Percentiles rank a stretch among this genome's conserved stretches.
Conservation (phyloP, 75 land plant species). For the Pinus taeda region DNA sequence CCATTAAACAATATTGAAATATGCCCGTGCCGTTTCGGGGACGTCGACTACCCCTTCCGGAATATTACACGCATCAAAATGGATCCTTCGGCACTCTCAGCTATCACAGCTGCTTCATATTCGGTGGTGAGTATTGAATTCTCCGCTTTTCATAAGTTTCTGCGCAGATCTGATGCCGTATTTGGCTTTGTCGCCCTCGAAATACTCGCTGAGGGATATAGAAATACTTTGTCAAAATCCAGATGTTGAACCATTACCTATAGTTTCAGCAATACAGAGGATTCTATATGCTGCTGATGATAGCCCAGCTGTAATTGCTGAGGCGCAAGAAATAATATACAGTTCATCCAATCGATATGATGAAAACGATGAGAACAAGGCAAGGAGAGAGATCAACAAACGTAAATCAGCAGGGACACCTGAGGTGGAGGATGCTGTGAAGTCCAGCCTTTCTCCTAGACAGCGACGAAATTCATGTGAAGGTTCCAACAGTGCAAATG, state of each 20-base stretch:
- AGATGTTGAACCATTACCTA: slow-evolving; percentile 51
- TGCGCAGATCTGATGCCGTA: too few species aligned
- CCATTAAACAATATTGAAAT: too few species aligned
- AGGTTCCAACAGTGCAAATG: too few species aligned
- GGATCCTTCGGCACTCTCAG: too few species aligned
- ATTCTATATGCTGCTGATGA: slow-evolving; percentile 84
- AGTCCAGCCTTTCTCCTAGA: slow-evolving; percentile 41
- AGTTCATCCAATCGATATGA: background rate
- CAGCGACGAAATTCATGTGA: slow-evolving; percentile 2
- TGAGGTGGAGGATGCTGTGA: slow-evolving; percentile 51
- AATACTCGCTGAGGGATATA: slow-evolving; percentile 76
- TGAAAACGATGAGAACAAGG: slow-evolving; percentile 11
- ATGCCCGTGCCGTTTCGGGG: too few species aligned
- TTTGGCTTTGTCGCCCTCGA: too few species aligned
- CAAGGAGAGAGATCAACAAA: slow-evolving; percentile 22
- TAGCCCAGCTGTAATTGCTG: slow-evolving; percentile 55
- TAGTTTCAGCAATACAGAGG: slow-evolving; percentile 69
- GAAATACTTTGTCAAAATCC: slow-evolving; percentile 86
- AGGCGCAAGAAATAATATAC: slow-evolving; percentile 59
- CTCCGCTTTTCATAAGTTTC: too few species aligned
- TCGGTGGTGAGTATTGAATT: too few species aligned
- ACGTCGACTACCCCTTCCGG: too few species aligned
- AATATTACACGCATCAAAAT: too few species aligned
- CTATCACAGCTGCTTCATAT: too few species aligned
- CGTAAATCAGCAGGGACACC: slow-evolving; percentile 25